phyloP scores from a whole-genome alignment of 306 rosid species.

The Cicer chorassanicum region DNA sequence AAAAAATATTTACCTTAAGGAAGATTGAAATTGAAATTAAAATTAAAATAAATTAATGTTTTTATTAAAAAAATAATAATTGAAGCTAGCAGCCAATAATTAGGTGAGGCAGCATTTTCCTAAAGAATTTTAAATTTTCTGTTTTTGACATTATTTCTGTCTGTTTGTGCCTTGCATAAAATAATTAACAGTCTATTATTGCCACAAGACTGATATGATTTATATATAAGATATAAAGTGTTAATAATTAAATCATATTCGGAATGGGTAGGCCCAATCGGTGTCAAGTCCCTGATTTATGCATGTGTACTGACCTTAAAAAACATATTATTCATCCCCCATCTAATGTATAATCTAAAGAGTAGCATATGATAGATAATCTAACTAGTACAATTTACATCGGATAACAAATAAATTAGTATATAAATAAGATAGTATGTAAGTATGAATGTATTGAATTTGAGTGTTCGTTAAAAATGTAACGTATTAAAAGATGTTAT shows the following conservation, averaged over 20 bases:
- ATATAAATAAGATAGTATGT: too few relatives aligned
- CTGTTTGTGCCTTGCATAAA: neutral
- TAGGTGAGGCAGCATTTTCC: neutral
- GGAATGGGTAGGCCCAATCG: neutral
- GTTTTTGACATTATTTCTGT: slow-evolving; percentile 8
- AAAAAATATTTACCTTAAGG: too few relatives aligned
- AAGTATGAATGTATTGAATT: too few relatives aligned
- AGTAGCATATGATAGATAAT: too few relatives aligned
- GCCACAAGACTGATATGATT: slow-evolving; percentile 7
- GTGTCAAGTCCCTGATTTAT: neutral
- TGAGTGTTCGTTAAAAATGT: too few relatives aligned
- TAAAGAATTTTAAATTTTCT: slow-evolving; percentile 9
- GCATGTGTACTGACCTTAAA: neutral
- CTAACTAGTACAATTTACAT: too few relatives aligned
- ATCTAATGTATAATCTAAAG: neutral
- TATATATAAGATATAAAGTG: slow-evolving; percentile 18
- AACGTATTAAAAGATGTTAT: too few relatives aligned
- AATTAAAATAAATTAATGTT: neutral
- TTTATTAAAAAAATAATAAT: neutral
- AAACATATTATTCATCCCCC: neutral
- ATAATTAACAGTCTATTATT: slow-evolving; percentile 26
- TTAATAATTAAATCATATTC: neutral
- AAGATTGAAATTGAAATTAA: neutral
- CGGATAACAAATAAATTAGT: too few relatives aligned
- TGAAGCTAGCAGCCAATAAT: slow-evolving; percentile 18